These are phyloP conservation scores for Suhomyces chickasaworum DNA, from an alignment of 1,139 yeast genomes.

Conservation along the genomic window DNA sequence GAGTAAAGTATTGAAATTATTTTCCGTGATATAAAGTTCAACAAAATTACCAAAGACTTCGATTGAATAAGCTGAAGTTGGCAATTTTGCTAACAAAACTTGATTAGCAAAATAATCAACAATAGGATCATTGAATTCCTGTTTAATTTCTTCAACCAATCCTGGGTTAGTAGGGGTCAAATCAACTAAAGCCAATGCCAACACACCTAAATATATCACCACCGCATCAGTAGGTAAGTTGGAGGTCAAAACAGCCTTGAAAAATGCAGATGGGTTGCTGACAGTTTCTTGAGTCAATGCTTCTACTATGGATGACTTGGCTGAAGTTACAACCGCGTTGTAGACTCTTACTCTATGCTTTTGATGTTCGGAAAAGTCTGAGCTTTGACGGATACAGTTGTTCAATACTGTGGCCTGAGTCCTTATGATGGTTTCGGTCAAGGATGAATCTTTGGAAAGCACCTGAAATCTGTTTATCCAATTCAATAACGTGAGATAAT, in stretches of 20 bases:
- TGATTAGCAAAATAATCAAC: slow-evolving; percentile 35
- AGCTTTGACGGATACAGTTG: slow-evolving; percentile 20
- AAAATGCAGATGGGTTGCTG: slow-evolving; percentile 5
- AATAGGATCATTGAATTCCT: slow-evolving; percentile 12
- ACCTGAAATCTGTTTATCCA: slow-evolving; percentile 51
- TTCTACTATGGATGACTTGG: slow-evolving; percentile 31
- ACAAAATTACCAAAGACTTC: slow-evolving; percentile 42
- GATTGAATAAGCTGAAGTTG: slow-evolving; percentile 32
- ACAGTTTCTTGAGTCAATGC: slow-evolving; percentile 16
- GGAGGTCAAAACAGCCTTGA: slow-evolving; percentile 11
- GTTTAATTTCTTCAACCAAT: slow-evolving; percentile 28
- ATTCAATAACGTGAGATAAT: slow-evolving; percentile 54
- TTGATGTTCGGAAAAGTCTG: slow-evolving; percentile 19
- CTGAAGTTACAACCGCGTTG: slow-evolving; percentile 42
- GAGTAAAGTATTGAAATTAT: slow-evolving; percentile 41
- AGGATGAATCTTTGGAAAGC: slow-evolving; percentile 19
- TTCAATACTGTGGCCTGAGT: slow-evolving; percentile 29
- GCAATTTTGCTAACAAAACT: slow-evolving; percentile 47
- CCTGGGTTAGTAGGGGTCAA: slow-evolving; percentile 45
- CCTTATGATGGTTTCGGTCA: slow-evolving; percentile 19
- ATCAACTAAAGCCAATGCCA: slow-evolving; percentile 41
- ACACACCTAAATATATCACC: slow-evolving; percentile 38
- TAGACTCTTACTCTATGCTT: slow-evolving; percentile 52
- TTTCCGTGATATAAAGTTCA: slow-evolving; percentile 42
- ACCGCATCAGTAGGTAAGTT: slow-evolving; percentile 13